Evolutionary conservation across 805 yeast species (phyloP).

Genomic region (Teunomyces kruisii): DNA sequence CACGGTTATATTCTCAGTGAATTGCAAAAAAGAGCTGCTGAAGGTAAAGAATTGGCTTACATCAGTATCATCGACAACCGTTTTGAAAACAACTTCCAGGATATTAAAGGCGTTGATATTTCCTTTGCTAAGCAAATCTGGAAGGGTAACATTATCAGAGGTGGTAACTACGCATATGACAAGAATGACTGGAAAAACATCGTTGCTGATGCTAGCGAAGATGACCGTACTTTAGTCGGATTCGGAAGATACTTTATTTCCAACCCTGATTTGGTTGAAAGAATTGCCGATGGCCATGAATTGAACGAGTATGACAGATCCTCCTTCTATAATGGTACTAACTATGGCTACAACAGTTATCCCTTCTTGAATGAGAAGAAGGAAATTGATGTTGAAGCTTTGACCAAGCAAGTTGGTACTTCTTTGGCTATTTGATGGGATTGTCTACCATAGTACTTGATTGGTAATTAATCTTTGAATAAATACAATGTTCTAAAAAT

Average conservation of each 20-base stretch:
- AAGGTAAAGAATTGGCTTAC: conserved; percentile 24
- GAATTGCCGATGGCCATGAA: conserved; percentile 40
- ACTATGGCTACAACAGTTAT: conserved; percentile 19
- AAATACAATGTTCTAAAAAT: too few relatives aligned
- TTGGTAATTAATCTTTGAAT: too few relatives aligned
- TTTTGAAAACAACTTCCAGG: conserved; percentile 13
- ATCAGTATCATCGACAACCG: conserved; percentile 40
- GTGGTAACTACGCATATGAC: conserved; percentile 23
- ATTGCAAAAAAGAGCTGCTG: conserved; percentile 37
- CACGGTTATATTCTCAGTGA: conserved; percentile 41
- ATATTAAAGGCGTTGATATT: conserved; percentile 24
- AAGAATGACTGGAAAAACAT: conserved; percentile 16
- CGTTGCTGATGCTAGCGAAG: conserved; percentile 9
- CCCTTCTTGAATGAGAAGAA: conserved; percentile 5
- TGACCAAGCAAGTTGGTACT: too few relatives aligned
- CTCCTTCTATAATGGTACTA: conserved; percentile 43
- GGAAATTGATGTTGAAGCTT: not conserved
- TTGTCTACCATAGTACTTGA: too few relatives aligned
- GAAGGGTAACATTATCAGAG: conserved; percentile 29
- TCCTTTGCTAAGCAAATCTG: conserved; percentile 26
- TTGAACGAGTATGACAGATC: conserved; percentile 46
- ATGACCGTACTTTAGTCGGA: conserved; percentile 30
- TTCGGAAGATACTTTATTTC: conserved; percentile 51
- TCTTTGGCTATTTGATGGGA: too few relatives aligned
- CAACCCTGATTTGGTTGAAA: conserved; percentile 56